A percentile compares a stretch with the other conserved stretches of the same genome.
phyloP scores from a whole-genome alignment of 192 early-diverging fungal species.

The Phlyctochytrium bullatum region DNA sequence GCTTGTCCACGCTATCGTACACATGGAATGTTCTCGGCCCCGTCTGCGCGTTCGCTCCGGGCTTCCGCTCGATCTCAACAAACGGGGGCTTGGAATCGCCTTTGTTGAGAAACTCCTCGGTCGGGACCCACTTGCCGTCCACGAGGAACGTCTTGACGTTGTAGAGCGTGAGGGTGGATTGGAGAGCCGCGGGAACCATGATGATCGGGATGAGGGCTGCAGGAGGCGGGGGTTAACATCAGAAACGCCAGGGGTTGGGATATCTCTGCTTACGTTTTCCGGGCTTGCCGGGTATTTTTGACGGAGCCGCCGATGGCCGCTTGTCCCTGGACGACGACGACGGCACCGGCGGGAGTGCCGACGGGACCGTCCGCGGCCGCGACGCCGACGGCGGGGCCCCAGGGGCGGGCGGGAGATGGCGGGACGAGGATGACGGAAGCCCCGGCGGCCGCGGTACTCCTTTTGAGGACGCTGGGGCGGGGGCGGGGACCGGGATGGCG shows the following conservation, averaged over 20 bases:
- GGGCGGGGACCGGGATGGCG: not conserved
- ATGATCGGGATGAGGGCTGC: constrained; percentile 71
- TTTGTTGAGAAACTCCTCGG: constrained; percentile 57
- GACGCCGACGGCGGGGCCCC: not conserved
- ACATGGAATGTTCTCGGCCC: constrained; percentile 71
- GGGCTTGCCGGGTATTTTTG: constrained; percentile 2
- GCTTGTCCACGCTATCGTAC: constrained; percentile 70
- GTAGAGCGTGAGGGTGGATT: constrained; percentile 81
- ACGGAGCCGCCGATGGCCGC: not conserved
- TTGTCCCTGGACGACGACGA: too few species aligned
- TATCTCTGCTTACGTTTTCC: not conserved
- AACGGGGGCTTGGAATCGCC: constrained; percentile 66
- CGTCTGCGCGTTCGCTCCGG: constrained; percentile 41
- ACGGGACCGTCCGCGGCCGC: not conserved
- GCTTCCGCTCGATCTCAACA: constrained; percentile 57
- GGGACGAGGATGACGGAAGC: too few species aligned
- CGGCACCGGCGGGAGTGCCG: not conserved
- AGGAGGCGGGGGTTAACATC: not conserved
- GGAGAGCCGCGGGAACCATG: constrained; percentile 84
- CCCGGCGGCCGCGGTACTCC: not conserved
- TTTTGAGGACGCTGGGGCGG: constrained; percentile 3
- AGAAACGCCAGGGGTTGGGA: not conserved
- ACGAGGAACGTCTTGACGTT: constrained; percentile 84
- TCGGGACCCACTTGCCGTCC: constrained; percentile 51
- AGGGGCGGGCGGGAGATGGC: not conserved